Conservation (phyloP, 2,329 filamentous ascomycete genomes). For the Alternaria dauci region DNA sequence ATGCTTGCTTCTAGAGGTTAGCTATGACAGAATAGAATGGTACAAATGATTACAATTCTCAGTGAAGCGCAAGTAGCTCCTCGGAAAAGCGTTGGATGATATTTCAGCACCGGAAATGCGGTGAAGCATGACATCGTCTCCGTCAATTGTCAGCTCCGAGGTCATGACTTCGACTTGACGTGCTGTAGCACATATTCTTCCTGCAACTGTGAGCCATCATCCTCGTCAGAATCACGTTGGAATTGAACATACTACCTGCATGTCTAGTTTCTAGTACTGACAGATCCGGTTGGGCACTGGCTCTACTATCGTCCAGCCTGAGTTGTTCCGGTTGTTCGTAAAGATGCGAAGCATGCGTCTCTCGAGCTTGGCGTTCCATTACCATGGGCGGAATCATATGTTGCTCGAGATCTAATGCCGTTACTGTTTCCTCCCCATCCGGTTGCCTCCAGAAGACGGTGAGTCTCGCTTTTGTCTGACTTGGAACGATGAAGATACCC, state of each 20-base stretch:
- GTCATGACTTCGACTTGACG: fast-evolving
- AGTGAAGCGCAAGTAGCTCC: background rate
- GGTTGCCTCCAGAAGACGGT: background rate
- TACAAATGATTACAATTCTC: background rate
- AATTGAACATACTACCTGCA: too few species aligned
- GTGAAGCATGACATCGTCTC: background rate
- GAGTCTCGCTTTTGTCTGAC: background rate
- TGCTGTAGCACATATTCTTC: background rate
- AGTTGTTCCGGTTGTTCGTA: too few species aligned
- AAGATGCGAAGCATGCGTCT: too few species aligned
- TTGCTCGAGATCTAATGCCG: too few species aligned
- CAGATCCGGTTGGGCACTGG: too few species aligned
- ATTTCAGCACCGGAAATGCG: background rate
- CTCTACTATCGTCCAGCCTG: too few species aligned
- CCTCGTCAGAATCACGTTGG: fast-evolving
- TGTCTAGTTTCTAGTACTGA: too few species aligned
- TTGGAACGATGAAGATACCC: background rate
- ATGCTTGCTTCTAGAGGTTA: background rate
- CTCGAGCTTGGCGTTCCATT: too few species aligned
- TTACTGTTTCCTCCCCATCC: fast-evolving
- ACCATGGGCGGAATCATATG: too few species aligned
- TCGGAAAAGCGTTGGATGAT: fast-evolving
- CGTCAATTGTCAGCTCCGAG: background rate
- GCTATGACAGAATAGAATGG: fast-evolving
- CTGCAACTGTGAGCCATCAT: fast-evolving